Evolutionary conservation across 352 stramenopile species (phyloP).

Genomic region (Phytophthora vignae): DNA sequence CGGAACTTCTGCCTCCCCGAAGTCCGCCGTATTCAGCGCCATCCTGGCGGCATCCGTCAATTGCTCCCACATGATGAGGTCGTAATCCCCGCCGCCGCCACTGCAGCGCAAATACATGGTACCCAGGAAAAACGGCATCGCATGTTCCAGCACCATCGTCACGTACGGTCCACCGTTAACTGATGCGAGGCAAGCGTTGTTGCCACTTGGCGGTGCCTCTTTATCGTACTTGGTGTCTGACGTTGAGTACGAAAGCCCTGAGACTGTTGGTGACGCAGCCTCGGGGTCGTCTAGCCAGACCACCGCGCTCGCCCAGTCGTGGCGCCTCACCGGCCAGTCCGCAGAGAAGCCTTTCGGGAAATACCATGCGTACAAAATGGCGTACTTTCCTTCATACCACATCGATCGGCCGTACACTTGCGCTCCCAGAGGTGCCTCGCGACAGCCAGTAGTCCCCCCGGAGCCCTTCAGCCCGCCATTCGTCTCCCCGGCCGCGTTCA

Average conservation of each 20-base stretch:
- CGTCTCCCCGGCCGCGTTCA: constrained; percentile 18
- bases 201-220: too few relatives aligned
- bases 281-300: constrained; percentile 26
- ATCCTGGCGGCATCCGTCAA: constrained; percentile 13
- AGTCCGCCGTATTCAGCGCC: constrained; percentile 20
- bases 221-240: not conserved
- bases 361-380: constrained; percentile 31
- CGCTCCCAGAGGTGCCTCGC: constrained; percentile 10
- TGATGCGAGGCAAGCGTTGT: too few relatives aligned
- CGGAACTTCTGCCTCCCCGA: constrained; percentile 17
- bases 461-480: constrained; percentile 14
- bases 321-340: constrained; percentile 1
- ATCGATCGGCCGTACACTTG: constrained; percentile 23
- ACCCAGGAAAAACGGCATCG: too few relatives aligned
- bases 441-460: constrained; percentile 2
- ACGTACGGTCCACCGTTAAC: constrained; percentile 8
- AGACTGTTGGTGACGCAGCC: not conserved
- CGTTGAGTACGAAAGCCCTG: constrained; percentile 18
- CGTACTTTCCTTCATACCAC: constrained; percentile 18
- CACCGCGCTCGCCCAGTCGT: constrained; percentile 25
- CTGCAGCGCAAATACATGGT: too few relatives aligned
- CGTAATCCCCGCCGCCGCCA: not conserved
- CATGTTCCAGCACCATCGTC: not conserved
- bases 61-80: constrained; percentile 31
- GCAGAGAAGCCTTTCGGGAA: constrained; percentile 25